Evolutionary conservation across 1,284 basidiomycete species (phyloP), one percentile per base, ranked within the genome.

Genomic region (Schizophyllum commune): DNA sequence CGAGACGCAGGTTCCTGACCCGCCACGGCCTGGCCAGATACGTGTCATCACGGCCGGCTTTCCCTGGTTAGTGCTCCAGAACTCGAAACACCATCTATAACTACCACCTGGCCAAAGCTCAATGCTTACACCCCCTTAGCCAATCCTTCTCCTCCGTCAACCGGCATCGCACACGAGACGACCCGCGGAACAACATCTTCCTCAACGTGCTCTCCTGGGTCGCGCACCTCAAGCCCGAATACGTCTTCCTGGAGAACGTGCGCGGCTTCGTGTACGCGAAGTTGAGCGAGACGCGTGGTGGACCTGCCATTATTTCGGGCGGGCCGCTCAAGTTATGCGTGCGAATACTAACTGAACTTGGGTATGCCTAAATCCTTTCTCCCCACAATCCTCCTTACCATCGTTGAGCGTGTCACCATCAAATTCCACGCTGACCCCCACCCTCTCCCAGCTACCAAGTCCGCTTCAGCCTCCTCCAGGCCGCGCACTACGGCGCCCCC

Each of bases 401-500:
- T n/a, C n/a, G n/a, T n/a, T n/a, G n/a, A n/a, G n/a, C n/a, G n/a
- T n/a, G n/a, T n/a, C n/a, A n/a, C n/a, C n/a, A n/a, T n/a, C n/a
- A n/a, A n/a, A n/a, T n/a, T n/a, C n/a, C n/a, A n/a, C n/a, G n/a
- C n/a, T n/a, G n/a, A n/a, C n/a, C n/a, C 27, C n/a, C 20, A 32
- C 19, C 57, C 13, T 4, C 51, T 1, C 62, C 20, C 59, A 89
- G 88, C 4, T 90, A 90, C 68, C 88, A 91, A 70, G 82, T 83
- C 3, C 82, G 79, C 21, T 82, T 81, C 69, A 80, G 78, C n/a
- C 70, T 88, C 8, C 73, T 90, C 0, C 84, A 91, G 67, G 84
- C 88, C 39, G 83, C 78, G 0, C 82, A 86, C 52, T 88, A 88
- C 71, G 88, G 89, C 17, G 79, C 81, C 9, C 88, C 88, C 27